Evolutionary conservation across 306 rosid species (phyloP).

Genomic region (Glycine latifolia): DNA sequence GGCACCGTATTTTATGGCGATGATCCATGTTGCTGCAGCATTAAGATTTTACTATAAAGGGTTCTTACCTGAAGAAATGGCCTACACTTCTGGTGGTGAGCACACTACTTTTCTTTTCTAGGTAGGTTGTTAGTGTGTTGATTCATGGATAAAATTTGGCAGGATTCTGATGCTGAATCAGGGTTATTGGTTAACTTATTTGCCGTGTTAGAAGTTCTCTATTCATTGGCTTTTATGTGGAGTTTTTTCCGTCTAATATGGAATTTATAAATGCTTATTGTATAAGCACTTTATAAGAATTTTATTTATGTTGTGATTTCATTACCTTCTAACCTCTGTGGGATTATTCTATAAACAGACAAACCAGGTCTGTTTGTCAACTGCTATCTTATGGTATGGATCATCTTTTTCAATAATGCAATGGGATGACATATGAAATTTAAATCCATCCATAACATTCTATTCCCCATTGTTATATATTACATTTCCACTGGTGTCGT

Average conservation of each 20-base stretch:
- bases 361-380: not conserved
- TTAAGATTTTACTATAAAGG: conserved; percentile 66
- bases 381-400: conserved; percentile 19
- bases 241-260: not conserved
- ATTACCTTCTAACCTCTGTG: not conserved
- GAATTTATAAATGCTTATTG: conserved; percentile 5
- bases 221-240: conserved; percentile 23
- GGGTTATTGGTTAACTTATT: conserved; percentile 25
- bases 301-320: conserved; percentile 17
- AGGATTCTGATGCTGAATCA: conserved; percentile 43
- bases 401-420: conserved; percentile 35
- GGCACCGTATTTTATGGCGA: conserved; percentile 79
- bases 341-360: not conserved
- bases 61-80: conserved; percentile 67
- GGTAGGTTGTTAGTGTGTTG: conserved; percentile 54
- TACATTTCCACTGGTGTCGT: conserved; percentile 26
- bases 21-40: conserved; percentile 76
- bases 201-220: conserved; percentile 32
- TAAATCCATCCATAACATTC: conserved; percentile 26
- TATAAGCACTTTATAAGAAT: conserved; percentile 3
- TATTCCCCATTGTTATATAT: conserved; percentile 20
- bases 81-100: conserved; percentile 77
- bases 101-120: conserved; percentile 59
- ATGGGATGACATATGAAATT: conserved; percentile 7
- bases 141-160: conserved; percentile 21